Percentiles rank a stretch among this genome's conserved stretches.
Evolutionary conservation across 2,329 filamentous ascomycete species (phyloP).

Genomic region (Botryosphaeria dothidea): DNA sequence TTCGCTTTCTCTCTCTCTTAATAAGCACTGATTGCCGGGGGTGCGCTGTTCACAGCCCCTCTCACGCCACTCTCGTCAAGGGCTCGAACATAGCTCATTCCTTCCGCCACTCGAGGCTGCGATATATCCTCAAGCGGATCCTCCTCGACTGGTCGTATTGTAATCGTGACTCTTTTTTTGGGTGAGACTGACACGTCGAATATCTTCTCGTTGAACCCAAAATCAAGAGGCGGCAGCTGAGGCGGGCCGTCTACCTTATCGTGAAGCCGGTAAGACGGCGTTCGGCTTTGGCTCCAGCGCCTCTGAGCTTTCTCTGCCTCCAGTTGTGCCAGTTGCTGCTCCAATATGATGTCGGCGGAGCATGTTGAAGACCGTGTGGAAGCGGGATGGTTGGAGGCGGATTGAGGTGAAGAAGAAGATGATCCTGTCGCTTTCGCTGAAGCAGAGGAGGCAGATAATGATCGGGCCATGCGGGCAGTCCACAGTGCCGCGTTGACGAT

Average conservation of each 20-base stretch:
- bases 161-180: background rate
- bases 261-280: background rate
- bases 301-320: background rate
- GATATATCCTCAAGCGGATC: background rate
- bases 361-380: background rate
- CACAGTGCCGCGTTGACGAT: background rate
- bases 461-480: background rate
- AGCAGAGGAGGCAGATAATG: background rate
- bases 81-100: background rate
- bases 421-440: background rate
- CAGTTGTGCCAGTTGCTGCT: background rate
- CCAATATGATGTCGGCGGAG: background rate
- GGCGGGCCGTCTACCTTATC: background rate
- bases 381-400: background rate
- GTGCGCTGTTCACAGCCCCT: no score
- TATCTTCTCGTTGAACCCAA: background rate
- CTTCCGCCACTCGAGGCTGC: background rate
- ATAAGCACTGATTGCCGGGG: no score
- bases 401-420: background rate
- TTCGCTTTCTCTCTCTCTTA: no score
- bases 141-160: background rate
- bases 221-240: background rate
- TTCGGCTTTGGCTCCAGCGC: background rate
- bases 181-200: no score
- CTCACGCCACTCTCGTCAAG: no score